Evolutionary conservation across 192 early-diverging fungal genomes (phyloP).

Genomic region (Podila epicladia): DNA sequence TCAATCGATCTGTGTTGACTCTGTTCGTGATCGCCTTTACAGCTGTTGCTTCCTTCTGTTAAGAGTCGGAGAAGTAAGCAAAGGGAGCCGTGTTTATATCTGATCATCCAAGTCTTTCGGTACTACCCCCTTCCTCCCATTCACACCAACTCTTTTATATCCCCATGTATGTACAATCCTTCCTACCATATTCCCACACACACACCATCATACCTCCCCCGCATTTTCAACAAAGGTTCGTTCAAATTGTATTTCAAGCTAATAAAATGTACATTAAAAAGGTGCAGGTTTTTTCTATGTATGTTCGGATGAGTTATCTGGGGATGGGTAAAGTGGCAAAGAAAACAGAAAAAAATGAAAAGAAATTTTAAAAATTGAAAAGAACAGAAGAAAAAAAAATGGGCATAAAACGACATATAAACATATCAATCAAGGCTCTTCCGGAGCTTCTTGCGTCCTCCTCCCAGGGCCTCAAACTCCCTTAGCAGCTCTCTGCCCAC

Average conservation of each 20-base stretch:
- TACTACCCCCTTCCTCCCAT: background rate
- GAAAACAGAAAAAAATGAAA: too few relatives aligned
- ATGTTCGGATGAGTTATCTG: too few relatives aligned
- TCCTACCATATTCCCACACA: too few relatives aligned
- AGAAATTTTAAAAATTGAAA: too few relatives aligned
- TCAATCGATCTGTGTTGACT: background rate
- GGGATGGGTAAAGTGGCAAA: background rate
- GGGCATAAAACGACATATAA: background rate
- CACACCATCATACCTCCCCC: too few relatives aligned
- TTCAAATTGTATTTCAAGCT: too few relatives aligned
- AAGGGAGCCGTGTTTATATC: background rate
- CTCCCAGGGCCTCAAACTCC: conserved; percentile 58
- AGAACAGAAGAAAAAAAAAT: background rate
- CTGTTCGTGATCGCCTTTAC: conserved; percentile 1
- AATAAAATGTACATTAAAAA: too few relatives aligned
- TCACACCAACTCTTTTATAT: background rate
- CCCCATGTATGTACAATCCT: background rate
- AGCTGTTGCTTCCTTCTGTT: conserved; percentile 10
- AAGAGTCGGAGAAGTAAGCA: background rate
- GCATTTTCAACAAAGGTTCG: too few relatives aligned
- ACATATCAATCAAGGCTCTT: conserved; percentile 31
- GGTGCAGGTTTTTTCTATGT: too few relatives aligned
- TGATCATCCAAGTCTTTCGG: background rate
- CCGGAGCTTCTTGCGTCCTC: conserved; percentile 40
- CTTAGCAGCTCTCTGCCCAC: conserved; percentile 53